A percentile compares a stretch with the other conserved stretches of the same genome.
These are phyloP conservation scores for Trichosanthes truncata DNA, from an alignment of 306 rosid species.

Conservation along the genomic window DNA sequence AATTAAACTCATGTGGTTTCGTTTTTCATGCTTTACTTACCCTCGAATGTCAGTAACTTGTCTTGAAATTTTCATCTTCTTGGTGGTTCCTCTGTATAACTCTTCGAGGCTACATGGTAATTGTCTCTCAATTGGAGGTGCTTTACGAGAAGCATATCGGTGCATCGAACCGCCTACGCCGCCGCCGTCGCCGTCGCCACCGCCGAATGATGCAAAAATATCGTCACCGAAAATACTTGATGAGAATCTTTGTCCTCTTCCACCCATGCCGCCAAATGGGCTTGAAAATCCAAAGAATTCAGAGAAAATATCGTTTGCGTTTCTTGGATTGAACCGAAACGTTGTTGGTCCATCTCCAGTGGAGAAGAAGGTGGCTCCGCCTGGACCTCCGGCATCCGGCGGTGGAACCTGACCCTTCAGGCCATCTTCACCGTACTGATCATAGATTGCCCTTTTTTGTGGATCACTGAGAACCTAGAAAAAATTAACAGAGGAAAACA, in stretches of 20 bases:
- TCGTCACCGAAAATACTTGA: constrained; percentile 6
- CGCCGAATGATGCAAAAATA: constrained; percentile 4
- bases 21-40: neutral
- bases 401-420: constrained; percentile 13
- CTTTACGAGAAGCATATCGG: constrained; percentile 13
- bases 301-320: constrained; percentile 8
- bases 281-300: constrained; percentile 5
- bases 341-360: constrained; percentile 7
- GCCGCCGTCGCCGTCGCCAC: neutral
- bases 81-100: constrained; percentile 17
- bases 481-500: neutral
- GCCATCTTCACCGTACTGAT: constrained; percentile 12
- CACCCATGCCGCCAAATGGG: constrained; percentile 1
- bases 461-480: constrained; percentile 6
- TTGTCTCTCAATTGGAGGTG: constrained; percentile 15
- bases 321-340: constrained; percentile 12
- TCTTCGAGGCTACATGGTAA: constrained; percentile 21
- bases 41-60: constrained; percentile 12
- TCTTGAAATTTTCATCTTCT: constrained; percentile 18
- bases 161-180: constrained; percentile 6
- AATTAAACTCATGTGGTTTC: neutral
- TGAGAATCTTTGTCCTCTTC: constrained; percentile 1
- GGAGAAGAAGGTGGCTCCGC: constrained; percentile 11
- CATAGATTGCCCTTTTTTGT: constrained; percentile 2
- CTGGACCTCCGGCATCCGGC: neutral